Evolutionary conservation across 2,329 filamentous ascomycete genomes (phyloP).

Genomic region (Chaetomiaceae sp.): DNA sequence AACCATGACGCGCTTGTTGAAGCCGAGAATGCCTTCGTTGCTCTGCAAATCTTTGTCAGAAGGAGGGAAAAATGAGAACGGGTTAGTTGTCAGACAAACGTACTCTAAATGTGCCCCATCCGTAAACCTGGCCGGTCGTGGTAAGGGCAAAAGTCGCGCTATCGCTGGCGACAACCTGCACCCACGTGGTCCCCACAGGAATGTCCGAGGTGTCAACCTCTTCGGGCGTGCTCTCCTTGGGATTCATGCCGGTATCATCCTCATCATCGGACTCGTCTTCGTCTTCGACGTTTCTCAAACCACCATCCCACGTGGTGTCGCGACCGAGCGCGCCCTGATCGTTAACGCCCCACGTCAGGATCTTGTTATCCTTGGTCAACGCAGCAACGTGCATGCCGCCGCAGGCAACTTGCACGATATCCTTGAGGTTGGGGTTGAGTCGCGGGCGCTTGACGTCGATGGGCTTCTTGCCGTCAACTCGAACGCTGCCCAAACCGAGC

Average conservation of each 20-base stretch:
- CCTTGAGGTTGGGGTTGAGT: constrained; percentile 58
- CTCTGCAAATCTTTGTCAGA: constrained; percentile 30
- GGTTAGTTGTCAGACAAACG: constrained; percentile 9
- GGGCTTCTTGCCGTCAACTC: constrained; percentile 53
- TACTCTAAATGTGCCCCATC: constrained; percentile 76
- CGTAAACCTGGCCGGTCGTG: constrained; percentile 69
- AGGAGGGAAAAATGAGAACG: not conserved
- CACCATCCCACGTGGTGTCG: constrained; percentile 61
- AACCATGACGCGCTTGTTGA: constrained; percentile 29
- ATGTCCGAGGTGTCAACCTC: constrained; percentile 47
- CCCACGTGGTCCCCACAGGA: constrained; percentile 33
- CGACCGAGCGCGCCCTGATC: constrained; percentile 77
- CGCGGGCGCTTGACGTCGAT: constrained; percentile 73
- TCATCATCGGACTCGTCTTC: constrained; percentile 31
- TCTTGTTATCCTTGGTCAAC: constrained; percentile 73
- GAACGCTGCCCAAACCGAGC: constrained; percentile 70
- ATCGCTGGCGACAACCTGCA: constrained; percentile 67
- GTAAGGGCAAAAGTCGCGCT: constrained; percentile 74
- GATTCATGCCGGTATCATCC: constrained; percentile 50
- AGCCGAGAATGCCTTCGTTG: constrained; percentile 46
- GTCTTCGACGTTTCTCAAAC: constrained; percentile 50
- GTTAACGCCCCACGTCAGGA: constrained; percentile 84
- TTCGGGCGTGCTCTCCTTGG: constrained; percentile 58
- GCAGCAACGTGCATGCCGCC: constrained; percentile 80
- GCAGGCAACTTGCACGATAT: constrained; percentile 70